phyloP scores from a whole-genome alignment of 1,284 basidiomycete genomes.

The Ustilago nuda region DNA sequence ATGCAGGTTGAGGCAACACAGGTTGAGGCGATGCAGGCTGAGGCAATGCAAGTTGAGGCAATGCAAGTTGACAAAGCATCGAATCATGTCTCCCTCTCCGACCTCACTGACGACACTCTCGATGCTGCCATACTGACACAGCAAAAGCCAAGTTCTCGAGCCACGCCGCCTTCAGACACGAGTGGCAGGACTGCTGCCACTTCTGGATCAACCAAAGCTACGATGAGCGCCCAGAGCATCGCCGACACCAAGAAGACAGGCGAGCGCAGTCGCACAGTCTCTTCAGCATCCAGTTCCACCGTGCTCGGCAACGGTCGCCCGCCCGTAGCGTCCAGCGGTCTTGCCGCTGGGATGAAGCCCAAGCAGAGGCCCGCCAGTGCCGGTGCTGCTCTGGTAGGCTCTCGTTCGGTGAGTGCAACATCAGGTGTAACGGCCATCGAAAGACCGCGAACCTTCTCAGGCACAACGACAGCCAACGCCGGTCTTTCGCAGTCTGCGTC shows the following conservation, averaged over 20 bases:
- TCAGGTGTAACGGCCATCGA: constrained; percentile 3
- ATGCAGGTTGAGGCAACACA: too few species aligned
- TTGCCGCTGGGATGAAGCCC: constrained; percentile 44
- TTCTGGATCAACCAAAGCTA: not conserved
- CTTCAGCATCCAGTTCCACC: constrained; percentile 10
- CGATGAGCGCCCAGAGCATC: not conserved
- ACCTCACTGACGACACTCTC: not conserved
- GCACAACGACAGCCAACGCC: constrained; percentile 32
- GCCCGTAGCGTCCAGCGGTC: constrained; percentile 8
- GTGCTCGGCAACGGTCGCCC: constrained; percentile 25
- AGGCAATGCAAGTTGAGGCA: constrained; percentile 9
- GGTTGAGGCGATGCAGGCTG: too few species aligned
- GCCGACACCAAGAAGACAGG: not conserved
- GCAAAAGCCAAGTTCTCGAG: not conserved
- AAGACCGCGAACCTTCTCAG: constrained; percentile 31
- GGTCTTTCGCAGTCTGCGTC: constrained; percentile 17
- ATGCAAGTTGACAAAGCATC: not conserved
- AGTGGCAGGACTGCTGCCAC: not conserved
- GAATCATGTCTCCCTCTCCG: not conserved
- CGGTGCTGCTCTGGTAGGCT: constrained; percentile 15
- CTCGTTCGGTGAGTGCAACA: constrained; percentile 11
- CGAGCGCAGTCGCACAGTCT: constrained; percentile 8
- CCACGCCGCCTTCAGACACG: not conserved
- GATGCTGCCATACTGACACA: not conserved
- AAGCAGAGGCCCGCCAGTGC: constrained; percentile 42